Evolutionary conservation across 1,139 yeast genomes (phyloP).

Genomic region (Arxiozyma telluris): DNA sequence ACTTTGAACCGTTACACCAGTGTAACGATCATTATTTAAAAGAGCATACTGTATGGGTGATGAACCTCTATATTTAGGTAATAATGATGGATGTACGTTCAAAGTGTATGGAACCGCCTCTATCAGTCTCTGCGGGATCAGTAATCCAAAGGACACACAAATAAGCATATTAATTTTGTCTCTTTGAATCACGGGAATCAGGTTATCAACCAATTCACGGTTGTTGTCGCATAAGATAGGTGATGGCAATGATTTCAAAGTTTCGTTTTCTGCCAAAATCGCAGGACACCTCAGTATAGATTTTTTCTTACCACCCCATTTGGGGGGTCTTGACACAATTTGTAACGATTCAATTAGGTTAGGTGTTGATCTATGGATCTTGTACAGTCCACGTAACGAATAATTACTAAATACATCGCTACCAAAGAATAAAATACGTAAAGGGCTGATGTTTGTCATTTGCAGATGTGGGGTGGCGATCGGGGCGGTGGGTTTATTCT

Average conservation of each 20-base stretch:
- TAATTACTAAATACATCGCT: slow-evolving; percentile 42
- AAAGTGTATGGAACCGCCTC: slow-evolving; percentile 46
- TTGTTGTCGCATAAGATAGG: slow-evolving; percentile 50
- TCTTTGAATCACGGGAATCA: slow-evolving; percentile 34
- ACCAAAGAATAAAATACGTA: slow-evolving; percentile 61
- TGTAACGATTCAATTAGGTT: slow-evolving; percentile 17
- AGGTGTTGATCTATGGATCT: neutral
- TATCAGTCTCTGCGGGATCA: slow-evolving; percentile 61
- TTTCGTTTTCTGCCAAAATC: slow-evolving; percentile 34
- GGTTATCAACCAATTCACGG: slow-evolving; percentile 31
- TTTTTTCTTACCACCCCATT: slow-evolving; percentile 61
- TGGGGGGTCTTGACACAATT: slow-evolving; percentile 59
- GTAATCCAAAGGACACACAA: slow-evolving; percentile 82
- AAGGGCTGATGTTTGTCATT: neutral
- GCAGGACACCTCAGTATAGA: slow-evolving; percentile 45
- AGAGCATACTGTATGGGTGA: slow-evolving; percentile 73
- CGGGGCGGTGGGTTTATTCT: too few species aligned
- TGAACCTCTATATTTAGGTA: slow-evolving; percentile 80
- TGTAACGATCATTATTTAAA: slow-evolving; percentile 39
- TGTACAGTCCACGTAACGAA: neutral
- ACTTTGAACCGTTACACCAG: slow-evolving; percentile 88
- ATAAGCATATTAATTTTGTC: slow-evolving; percentile 45
- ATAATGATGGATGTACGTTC: slow-evolving; percentile 86
- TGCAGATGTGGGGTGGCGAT: too few species aligned
- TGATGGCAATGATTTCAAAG: slow-evolving; percentile 17